Conservation (phyloP, 2,329 filamentous ascomycete genomes). For the Grosmannia huntii region DNA sequence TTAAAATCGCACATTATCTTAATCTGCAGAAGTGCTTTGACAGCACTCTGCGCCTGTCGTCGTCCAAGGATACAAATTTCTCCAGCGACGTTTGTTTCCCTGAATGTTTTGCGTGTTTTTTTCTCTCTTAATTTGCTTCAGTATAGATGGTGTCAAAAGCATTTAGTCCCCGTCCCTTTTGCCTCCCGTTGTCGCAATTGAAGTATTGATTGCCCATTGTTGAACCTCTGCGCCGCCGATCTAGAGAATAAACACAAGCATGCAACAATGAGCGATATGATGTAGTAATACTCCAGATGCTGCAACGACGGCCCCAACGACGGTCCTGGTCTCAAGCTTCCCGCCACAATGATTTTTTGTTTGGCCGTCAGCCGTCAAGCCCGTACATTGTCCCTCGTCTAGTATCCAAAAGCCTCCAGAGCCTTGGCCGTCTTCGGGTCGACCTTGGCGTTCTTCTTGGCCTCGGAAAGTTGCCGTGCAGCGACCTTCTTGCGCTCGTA, state of each 20-base stretch:
- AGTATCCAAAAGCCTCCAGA: constrained; percentile 87
- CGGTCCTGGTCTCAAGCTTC: not conserved
- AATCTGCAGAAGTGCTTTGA: not conserved
- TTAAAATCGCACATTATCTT: not conserved
- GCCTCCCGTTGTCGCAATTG: constrained; percentile 4
- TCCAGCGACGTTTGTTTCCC: not conserved
- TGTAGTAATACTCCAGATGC: not conserved
- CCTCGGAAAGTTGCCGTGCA: constrained; percentile 78
- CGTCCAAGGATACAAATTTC: not conserved
- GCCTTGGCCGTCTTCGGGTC: constrained; percentile 78
- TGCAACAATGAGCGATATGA: not conserved
- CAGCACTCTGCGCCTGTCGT: not conserved
- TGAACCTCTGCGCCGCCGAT: constrained; percentile 4
- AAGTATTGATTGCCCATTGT: constrained; percentile 7
- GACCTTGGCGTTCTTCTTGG: constrained; percentile 82
- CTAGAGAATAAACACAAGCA: constrained; percentile 8
- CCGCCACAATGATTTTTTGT: not conserved
- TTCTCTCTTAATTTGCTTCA: constrained; percentile 3
- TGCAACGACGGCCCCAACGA: not conserved
- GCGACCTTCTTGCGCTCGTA: constrained; percentile 99
- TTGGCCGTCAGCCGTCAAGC: not conserved
- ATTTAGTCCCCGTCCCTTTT: not conserved
- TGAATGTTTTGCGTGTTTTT: constrained; percentile 4
- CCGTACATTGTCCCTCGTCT: constrained; percentile 23
- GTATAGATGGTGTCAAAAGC: constrained; percentile 1